phyloP scores from a whole-genome alignment of 2,329 filamentous ascomycete genomes.

The Fusarium siculi region DNA sequence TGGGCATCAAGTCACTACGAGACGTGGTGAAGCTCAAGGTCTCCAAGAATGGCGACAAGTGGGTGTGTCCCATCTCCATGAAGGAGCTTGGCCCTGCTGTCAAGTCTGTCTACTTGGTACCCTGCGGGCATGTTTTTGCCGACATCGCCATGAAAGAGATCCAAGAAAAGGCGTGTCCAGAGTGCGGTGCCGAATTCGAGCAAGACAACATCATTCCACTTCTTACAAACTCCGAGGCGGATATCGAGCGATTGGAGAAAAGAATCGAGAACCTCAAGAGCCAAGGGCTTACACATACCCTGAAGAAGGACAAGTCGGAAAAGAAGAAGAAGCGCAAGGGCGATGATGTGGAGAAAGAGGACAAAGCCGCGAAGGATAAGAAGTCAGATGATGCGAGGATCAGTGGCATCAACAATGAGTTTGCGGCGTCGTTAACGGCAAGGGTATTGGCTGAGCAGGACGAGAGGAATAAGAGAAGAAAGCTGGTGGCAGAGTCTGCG shows the following conservation, averaged over 20 bases:
- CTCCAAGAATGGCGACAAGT: slow-evolving; percentile 62
- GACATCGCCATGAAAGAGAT: slow-evolving; percentile 87
- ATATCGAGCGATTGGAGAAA: slow-evolving; percentile 73
- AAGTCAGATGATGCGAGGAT: slow-evolving; percentile 53
- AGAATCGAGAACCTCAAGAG: slow-evolving; percentile 76
- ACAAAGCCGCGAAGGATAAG: slow-evolving; percentile 61
- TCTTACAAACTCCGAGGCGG: slow-evolving; percentile 75
- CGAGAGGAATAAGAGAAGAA: slow-evolving; percentile 80
- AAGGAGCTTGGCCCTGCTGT: slow-evolving; percentile 84
- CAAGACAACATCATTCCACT: slow-evolving; percentile 84
- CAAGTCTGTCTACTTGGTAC: slow-evolving; percentile 89
- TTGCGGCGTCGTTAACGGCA: slow-evolving; percentile 85
- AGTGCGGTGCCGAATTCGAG: slow-evolving; percentile 81
- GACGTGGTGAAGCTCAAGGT: slow-evolving; percentile 92
- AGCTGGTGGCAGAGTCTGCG: slow-evolving; percentile 58
- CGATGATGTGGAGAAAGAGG: slow-evolving; percentile 49
- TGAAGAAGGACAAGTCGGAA: slow-evolving; percentile 80
- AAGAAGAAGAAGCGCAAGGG: slow-evolving; percentile 77
- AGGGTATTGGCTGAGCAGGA: slow-evolving; percentile 90
- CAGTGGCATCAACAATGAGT: slow-evolving; percentile 84
- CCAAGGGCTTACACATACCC: slow-evolving; percentile 81
- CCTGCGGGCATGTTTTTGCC: slow-evolving; percentile 94
- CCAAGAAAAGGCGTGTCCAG: slow-evolving; percentile 68
- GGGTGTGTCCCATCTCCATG: slow-evolving; percentile 87
- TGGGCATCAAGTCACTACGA: slow-evolving; percentile 80